Conservation (phyloP, 305 asterid genomes). For the Salvia sclarea region DNA sequence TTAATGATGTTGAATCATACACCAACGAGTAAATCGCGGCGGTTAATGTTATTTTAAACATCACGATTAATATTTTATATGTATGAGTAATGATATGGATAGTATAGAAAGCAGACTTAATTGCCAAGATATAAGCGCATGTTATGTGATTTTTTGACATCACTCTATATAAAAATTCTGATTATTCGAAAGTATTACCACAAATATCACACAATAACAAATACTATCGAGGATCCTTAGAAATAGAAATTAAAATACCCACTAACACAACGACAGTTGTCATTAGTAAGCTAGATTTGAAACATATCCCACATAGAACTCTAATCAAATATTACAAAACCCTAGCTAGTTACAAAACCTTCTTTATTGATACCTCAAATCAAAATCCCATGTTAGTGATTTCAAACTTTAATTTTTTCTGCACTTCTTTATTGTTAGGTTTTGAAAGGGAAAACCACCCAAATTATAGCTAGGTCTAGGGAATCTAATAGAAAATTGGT, state of each 20-base stretch:
- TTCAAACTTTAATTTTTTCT: neutral
- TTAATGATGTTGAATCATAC: neutral
- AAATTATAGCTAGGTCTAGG: conserved; percentile 36
- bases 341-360: neutral
- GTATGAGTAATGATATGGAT: no score
- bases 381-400: conserved; percentile 8
- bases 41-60: neutral
- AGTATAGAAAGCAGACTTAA: no score
- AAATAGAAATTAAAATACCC: neutral
- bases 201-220: neutral
- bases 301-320: conserved; percentile 26
- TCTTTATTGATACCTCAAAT: neutral
- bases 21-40: conserved; percentile 27
- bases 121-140: no score
- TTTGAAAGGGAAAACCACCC: conserved; percentile 66
- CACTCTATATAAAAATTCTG: no score
- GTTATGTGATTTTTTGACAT: no score
- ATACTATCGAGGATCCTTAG: neutral
- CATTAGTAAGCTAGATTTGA: conserved; percentile 40
- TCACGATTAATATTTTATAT: neutral
- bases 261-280: conserved; percentile 26
- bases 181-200: no score
- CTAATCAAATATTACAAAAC: neutral
- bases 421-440: conserved; percentile 38
- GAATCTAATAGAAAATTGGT: conserved; percentile 48